Conservation (phyloP, 2,329 filamentous ascomycete genomes). For the Sclerotinia spermophila region DNA sequence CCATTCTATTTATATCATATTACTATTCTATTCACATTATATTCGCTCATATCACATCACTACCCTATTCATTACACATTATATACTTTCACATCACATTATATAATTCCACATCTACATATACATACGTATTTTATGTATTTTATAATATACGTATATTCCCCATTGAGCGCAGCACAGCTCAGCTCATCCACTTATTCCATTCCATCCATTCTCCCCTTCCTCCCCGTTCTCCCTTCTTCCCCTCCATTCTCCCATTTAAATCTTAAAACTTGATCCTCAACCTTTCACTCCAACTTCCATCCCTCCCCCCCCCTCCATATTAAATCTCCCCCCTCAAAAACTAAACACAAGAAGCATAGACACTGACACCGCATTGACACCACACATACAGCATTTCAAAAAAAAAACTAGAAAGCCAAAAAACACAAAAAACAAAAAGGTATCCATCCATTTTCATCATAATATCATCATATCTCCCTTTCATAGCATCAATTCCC, state of each 20-base stretch:
- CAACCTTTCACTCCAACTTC: neutral
- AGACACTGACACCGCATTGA: too few relatives aligned
- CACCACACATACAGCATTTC: neutral
- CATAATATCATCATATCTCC: constrained; percentile 4
- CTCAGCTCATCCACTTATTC: neutral
- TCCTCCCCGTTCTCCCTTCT: neutral
- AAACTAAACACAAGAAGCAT: constrained; percentile 1
- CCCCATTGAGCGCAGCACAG: neutral
- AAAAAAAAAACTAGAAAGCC: neutral
- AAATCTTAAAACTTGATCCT: neutral
- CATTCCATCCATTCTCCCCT: neutral
- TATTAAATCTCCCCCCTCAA: neutral
- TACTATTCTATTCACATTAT: too few relatives aligned
- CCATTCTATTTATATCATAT: too few relatives aligned
- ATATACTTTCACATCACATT: too few relatives aligned
- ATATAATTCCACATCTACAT: neutral
- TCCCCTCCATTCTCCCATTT: neutral
- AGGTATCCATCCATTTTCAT: constrained; percentile 6
- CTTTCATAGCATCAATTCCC: neutral
- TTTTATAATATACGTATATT: neutral
- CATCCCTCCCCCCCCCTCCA: neutral
- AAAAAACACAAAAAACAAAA: neutral
- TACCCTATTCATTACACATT: too few relatives aligned
- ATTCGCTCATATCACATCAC: too few relatives aligned
- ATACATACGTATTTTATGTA: neutral